phyloP scores from a whole-genome alignment of 75 land plant species.

The Gnetum montanum region DNA sequence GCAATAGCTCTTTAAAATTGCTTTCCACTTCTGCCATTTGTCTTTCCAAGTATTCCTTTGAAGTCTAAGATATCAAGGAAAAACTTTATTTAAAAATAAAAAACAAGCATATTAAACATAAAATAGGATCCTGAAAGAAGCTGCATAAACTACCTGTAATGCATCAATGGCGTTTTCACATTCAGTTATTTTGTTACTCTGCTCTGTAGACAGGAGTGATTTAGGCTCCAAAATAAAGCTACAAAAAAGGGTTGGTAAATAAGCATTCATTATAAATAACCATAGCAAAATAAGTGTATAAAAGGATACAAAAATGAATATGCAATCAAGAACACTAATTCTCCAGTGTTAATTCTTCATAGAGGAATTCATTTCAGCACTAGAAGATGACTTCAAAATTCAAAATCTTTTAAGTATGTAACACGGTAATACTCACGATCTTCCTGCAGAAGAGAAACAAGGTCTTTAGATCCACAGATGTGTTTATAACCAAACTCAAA shows the following conservation, averaged over 20 bases:
- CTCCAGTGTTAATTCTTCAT: too few species aligned
- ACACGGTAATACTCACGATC: too few species aligned
- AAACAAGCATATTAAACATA: background rate
- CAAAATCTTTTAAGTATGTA: too few species aligned
- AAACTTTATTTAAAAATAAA: too few species aligned
- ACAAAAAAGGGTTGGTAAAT: constrained; percentile 10
- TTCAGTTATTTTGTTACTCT: constrained; percentile 72
- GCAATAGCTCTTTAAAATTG: constrained; percentile 76
- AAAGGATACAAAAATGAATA: background rate
- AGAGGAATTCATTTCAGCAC: too few species aligned
- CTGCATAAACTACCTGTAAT: constrained; percentile 48
- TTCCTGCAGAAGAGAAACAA: too few species aligned
- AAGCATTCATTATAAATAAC: background rate
- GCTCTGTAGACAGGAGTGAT: constrained; percentile 59
- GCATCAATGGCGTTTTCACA: constrained; percentile 65
- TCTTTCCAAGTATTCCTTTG: constrained; percentile 91
- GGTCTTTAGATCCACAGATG: too few species aligned
- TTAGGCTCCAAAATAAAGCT: constrained; percentile 93
- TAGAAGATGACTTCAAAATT: too few species aligned
- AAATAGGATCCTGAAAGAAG: background rate
- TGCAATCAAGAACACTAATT: background rate
- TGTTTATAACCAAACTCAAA: too few species aligned
- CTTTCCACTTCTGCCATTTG: constrained; percentile 86
- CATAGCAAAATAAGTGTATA: background rate
- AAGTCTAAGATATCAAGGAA: constrained; percentile 39